Evolutionary conservation across 2,329 filamentous ascomycete genomes (phyloP).

Genomic region (Monilinia laxa): DNA sequence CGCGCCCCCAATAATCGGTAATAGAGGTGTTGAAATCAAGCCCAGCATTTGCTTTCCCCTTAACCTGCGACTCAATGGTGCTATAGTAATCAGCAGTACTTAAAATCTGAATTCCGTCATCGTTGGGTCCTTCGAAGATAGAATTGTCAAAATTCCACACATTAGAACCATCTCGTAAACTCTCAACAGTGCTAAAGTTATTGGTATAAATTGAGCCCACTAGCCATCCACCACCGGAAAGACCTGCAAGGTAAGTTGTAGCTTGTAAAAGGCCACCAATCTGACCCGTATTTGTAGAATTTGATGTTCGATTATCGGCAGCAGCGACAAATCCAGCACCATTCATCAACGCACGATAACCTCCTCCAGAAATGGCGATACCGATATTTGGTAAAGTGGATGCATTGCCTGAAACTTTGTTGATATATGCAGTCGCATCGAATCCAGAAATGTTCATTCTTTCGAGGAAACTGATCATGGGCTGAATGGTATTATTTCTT

Average conservation of each 20-base stretch:
- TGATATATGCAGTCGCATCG: constrained; percentile 72
- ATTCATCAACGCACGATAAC: constrained; percentile 82
- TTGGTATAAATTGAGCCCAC: constrained; percentile 75
- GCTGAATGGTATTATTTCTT: constrained; percentile 68
- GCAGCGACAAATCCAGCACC: constrained; percentile 78
- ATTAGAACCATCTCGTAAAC: constrained; percentile 50
- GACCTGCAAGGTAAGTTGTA: constrained; percentile 74
- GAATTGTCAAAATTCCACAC: constrained; percentile 64
- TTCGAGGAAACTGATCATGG: constrained; percentile 72
- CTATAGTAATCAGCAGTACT: constrained; percentile 61
- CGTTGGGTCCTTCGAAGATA: constrained; percentile 59
- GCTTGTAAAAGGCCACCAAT: constrained; percentile 80
- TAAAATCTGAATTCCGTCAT: constrained; percentile 52
- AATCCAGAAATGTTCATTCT: constrained; percentile 75
- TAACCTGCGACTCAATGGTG: constrained; percentile 57
- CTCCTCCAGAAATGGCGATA: constrained; percentile 78
- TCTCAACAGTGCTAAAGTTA: constrained; percentile 71
- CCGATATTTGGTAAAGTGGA: constrained; percentile 66
- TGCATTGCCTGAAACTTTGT: constrained; percentile 54
- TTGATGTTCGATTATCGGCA: constrained; percentile 70
- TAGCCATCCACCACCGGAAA: constrained; percentile 83
- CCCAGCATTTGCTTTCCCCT: constrained; percentile 60
- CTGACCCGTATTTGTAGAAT: constrained; percentile 61
- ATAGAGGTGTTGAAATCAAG: constrained; percentile 69
- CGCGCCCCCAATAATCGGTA: constrained; percentile 88